Evolutionary conservation across 2,329 filamentous ascomycete species (phyloP), one percentile per base, ranked within the genome.

Genomic region (Colletotrichum tropicale): DNA sequence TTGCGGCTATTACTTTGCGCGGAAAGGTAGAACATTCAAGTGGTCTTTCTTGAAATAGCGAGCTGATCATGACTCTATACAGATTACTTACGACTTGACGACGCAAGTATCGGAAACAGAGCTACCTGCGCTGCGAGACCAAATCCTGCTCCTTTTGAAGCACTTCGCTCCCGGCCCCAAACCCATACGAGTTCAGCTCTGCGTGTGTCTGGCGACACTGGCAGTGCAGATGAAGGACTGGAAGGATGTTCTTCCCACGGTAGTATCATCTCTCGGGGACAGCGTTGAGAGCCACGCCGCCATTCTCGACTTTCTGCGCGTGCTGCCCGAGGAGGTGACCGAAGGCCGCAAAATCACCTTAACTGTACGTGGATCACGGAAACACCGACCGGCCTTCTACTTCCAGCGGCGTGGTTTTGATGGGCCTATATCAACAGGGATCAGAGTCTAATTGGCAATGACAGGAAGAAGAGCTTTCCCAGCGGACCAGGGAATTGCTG

Each of bases 341-440:
- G 96, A 99, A 90, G 97, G 97, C 88, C 95, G 97, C 87, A 99
- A 98, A 89, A 98, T 99, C 91, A 98, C 96, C 90, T 91, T 99
- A 88, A 96, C 95, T 92, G 96, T 98, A 97, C 89, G 95, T 96
- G 91, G 93, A 94, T 88, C 89, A 88, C 88, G 85, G 80, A 87
- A 82, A 83, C 83, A 87, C 85, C 88, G 86, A 85, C 86, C 81
- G 81, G 81, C 77, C 80, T 81, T 76, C 78, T 80, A 78, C 79
- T 80, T 80, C 78, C 74, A 74, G 80, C 82, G 81, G 83, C 82
- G 81, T 79, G 81, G 78, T 82, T 79, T 81, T 80, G 79, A 81
- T 81, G 83, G 81, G 81, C 81, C 81, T 81, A 80, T 80, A 77
- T 82, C 85, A 84, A 81, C 80, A 80, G 77, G 80, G 82, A 83